Percentiles rank a stretch among this genome's conserved stretches.
Evolutionary conservation across 331 rosid genomes (phyloP).

Genomic region (Cydonia oblonga): DNA sequence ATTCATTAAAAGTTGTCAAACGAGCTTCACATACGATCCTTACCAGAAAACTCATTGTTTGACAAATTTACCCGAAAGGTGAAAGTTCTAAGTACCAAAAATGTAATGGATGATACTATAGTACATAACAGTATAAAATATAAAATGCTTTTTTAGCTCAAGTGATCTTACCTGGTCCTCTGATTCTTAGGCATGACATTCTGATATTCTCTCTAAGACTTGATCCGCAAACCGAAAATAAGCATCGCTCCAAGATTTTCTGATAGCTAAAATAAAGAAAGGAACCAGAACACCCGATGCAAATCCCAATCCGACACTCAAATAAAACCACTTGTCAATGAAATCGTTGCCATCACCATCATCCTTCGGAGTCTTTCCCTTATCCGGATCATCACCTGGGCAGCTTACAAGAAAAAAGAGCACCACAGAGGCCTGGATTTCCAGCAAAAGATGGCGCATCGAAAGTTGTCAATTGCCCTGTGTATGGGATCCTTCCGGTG

Average conservation of each 20-base stretch:
- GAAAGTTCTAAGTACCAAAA: too few species aligned
- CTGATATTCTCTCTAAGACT: conserved; percentile 8
- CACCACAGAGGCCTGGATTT: conserved; percentile 35
- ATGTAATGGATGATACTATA: too few species aligned
- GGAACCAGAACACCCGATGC: conserved; percentile 31
- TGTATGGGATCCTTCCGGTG: conserved; percentile 33
- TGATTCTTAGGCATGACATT: not conserved
- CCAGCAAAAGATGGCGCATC: conserved; percentile 23
- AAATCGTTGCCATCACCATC: not conserved
- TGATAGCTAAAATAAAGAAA: conserved; percentile 21
- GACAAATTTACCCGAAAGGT: too few species aligned
- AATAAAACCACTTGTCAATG: conserved; percentile 35
- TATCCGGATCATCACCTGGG: conserved; percentile 1
- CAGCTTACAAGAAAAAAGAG: conserved; percentile 24
- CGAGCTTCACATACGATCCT: too few species aligned
- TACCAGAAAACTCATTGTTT: too few species aligned
- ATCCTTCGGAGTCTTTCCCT: not conserved
- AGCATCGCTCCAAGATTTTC: conserved; percentile 29
- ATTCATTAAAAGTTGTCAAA: too few species aligned
- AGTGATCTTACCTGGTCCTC: not conserved
- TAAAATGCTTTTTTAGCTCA: not conserved
- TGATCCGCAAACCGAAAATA: conserved; percentile 23
- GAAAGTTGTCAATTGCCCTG: conserved; percentile 23
- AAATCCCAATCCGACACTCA: conserved; percentile 48
- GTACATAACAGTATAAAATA: too few species aligned